Evolutionary conservation across 2,329 filamentous ascomycete species (phyloP), one percentile per base, ranked within the genome.

Genomic region (Aspergillus brasiliensis): DNA sequence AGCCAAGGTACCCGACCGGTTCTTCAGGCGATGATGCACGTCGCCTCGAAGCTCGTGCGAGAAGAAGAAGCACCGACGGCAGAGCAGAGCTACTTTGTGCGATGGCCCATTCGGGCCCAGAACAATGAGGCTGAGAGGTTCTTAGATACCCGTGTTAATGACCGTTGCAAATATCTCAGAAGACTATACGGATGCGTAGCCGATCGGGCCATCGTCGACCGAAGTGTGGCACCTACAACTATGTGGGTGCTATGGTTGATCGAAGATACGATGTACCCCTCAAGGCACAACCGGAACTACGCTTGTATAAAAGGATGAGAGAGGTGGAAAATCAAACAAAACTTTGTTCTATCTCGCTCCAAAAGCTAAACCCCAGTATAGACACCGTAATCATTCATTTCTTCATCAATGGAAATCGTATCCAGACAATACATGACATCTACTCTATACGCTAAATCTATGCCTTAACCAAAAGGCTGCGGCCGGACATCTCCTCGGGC

Each of bases 401-500:
- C 60, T 66, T 67, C 66, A 68, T 68, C 62, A 68, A 58, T 51
- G 38, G 44, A 61, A 61, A 61, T 44, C 58, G 47, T 67, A 56
- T 69, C 65, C 71, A 65, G 48, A 60, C 57, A 56, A 62, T 49
- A 59, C 28, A 17, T 56, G 51, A 61, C 57, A 59, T 61, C 47
- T 58, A 59, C 48, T 67, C 59, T 68, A 66, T 65, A 62, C 28
- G 23, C 49, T 49, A 61, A 55, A 56, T 72, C 63, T 76, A 78
- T 63, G 72, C 67, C 86, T 92, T 96, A 72, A 92, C 80, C 69
- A 99, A 83, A 72, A 99, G 83, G 78, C 88, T 96, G 73, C 83
- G 81, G 60, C 95, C 93, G 60, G 90, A 91, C 95, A 99, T 99
- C 77, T 94, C 93, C 71, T 91, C 86, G 5, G 95, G 94, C 77